Evolutionary conservation across 495 filamentous ascomycete genomes (phyloP).

Genomic region (Penicillium chermesinum): DNA sequence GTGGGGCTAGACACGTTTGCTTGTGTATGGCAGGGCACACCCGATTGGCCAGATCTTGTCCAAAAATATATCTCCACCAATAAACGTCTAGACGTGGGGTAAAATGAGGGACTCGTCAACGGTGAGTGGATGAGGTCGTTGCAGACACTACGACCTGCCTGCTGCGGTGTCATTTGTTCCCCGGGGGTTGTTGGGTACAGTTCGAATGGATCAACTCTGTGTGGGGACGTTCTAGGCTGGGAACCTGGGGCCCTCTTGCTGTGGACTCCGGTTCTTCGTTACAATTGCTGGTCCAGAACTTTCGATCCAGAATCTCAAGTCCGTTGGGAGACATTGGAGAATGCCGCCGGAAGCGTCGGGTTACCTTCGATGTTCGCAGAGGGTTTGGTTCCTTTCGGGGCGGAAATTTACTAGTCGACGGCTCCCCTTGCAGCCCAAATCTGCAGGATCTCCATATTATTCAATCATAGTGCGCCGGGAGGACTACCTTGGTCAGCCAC

Average conservation of each 20-base stretch:
- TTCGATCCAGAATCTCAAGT: neutral
- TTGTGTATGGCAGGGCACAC: constrained; percentile 1
- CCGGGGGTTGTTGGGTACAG: neutral
- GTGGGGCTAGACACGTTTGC: constrained; percentile 22
- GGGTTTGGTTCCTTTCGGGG: too few species aligned
- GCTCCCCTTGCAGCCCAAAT: too few species aligned
- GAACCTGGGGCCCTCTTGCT: neutral
- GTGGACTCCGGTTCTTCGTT: neutral
- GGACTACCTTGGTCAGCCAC: neutral
- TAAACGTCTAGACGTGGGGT: neutral
- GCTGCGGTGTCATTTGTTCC: neutral
- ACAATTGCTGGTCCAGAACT: neutral
- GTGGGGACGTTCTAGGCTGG: too few species aligned
- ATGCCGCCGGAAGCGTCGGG: neutral
- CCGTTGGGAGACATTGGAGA: neutral
- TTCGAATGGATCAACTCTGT: neutral
- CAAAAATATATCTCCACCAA: neutral
- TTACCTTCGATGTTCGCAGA: neutral
- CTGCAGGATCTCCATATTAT: too few species aligned
- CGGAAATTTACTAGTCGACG: too few species aligned
- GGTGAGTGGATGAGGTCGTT: neutral
- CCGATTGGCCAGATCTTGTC: neutral
- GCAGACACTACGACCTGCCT: neutral
- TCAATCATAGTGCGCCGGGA: too few species aligned
- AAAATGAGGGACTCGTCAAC: neutral